phyloP scores from a whole-genome alignment of 805 yeast species.

The Yamadazyma tumulicola region DNA sequence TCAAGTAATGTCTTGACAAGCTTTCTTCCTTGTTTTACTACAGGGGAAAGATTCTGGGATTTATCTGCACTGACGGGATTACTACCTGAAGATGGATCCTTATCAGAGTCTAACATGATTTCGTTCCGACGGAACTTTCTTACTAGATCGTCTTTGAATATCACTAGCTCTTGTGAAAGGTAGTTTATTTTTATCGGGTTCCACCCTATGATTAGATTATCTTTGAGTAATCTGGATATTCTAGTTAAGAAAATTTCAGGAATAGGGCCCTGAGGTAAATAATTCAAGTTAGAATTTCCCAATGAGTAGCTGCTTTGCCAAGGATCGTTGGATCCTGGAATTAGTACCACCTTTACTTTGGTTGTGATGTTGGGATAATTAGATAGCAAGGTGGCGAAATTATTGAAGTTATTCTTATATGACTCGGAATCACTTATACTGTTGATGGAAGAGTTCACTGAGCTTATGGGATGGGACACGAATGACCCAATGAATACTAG shows the following conservation, averaged over 20 bases:
- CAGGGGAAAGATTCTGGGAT: slow-evolving; percentile 34
- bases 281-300: slow-evolving; percentile 42
- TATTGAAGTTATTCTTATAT: slow-evolving; percentile 69
- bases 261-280: slow-evolving; percentile 62
- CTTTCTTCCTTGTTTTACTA: slow-evolving; percentile 59
- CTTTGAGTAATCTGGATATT: slow-evolving; percentile 45
- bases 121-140: slow-evolving; percentile 69
- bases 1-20: slow-evolving; percentile 77
- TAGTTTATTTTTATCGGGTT: slow-evolving; percentile 81
- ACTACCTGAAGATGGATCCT: slow-evolving; percentile 13
- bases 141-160: slow-evolving; percentile 71
- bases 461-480: slow-evolving; percentile 57
- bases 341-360: slow-evolving; percentile 58
- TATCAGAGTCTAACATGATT: slow-evolving; percentile 48
- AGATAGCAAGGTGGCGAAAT: slow-evolving; percentile 62
- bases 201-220: slow-evolving; percentile 41
- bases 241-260: slow-evolving; percentile 72
- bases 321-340: slow-evolving; percentile 93
- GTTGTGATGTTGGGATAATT: slow-evolving; percentile 52
- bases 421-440: slow-evolving; percentile 49
- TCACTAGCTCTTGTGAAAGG: slow-evolving; percentile 76
- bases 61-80: slow-evolving; percentile 13
- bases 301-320: slow-evolving; percentile 75
- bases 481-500: slow-evolving; percentile 85
- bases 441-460: slow-evolving; percentile 48